phyloP scores from a whole-genome alignment of 2,329 filamentous ascomycete genomes.

The Microsporum audouinii region DNA sequence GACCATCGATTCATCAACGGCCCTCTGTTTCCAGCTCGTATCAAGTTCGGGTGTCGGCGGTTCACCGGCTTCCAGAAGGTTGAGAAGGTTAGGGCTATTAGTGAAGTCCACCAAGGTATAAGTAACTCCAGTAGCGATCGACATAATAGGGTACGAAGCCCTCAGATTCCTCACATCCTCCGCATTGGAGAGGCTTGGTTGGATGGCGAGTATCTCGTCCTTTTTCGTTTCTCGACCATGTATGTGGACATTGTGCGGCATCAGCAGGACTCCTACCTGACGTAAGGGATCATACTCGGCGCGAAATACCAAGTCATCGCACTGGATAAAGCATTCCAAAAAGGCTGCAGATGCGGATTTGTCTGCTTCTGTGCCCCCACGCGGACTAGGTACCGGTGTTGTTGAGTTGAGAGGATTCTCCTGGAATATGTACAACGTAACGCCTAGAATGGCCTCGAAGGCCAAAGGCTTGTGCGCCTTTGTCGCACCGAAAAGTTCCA shows the following conservation, averaged over 20 bases:
- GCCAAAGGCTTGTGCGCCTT: conserved; percentile 48
- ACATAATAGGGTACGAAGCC: conserved; percentile 42
- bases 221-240: conserved; percentile 36
- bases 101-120: conserved; percentile 25
- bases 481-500: conserved; percentile 49
- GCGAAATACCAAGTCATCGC: conserved; percentile 29
- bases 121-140: conserved; percentile 62
- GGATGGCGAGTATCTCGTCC: conserved; percentile 19
- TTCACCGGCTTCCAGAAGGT: conserved; percentile 17
- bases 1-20: not conserved
- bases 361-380: not conserved
- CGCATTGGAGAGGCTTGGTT: conserved; percentile 19
- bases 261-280: conserved; percentile 45
- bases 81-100: conserved; percentile 18
- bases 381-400: not conserved
- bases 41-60: conserved; percentile 22
- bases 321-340: conserved; percentile 5
- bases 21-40: conserved; percentile 17
- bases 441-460: conserved; percentile 51
- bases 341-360: conserved; percentile 10
- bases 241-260: conserved; percentile 56
- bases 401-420: conserved; percentile 1
- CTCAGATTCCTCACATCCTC: conserved; percentile 19
- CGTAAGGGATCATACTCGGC: conserved; percentile 31
- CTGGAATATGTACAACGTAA: conserved; percentile 40